Evolutionary conservation across 371 early-diverging fungal genomes (phyloP).

Genomic region (Phascolomyces articulosus): DNA sequence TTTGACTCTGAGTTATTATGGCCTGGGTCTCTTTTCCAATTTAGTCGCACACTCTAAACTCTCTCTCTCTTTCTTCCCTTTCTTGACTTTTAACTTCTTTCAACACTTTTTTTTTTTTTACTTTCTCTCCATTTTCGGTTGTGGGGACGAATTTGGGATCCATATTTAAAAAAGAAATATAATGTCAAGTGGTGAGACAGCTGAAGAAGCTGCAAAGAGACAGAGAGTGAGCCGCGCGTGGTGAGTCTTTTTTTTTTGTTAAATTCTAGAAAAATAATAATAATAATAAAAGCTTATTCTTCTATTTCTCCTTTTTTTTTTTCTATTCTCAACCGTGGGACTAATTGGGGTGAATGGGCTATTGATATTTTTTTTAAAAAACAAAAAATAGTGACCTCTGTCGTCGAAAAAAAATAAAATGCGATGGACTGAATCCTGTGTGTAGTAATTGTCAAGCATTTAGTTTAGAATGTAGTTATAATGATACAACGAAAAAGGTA

Average conservation of each 20-base stretch:
- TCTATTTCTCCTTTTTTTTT: not conserved
- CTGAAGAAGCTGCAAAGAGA: constrained; percentile 16
- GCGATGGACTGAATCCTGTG: constrained; percentile 59
- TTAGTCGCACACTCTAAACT: not conserved
- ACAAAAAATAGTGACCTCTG: constrained; percentile 49
- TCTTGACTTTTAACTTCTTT: not conserved
- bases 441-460: constrained; percentile 54
- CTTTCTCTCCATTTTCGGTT: not conserved
- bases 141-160: constrained; percentile 6
- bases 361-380: not conserved
- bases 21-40: not conserved
- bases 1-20: not conserved
- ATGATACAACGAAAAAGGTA: constrained; percentile 53
- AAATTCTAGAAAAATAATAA: too few species aligned
- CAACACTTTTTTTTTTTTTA: not conserved
- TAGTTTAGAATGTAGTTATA: constrained; percentile 43
- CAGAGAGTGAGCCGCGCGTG: constrained; percentile 30
- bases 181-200: constrained; percentile 5
- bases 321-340: constrained; percentile 3
- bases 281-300: not conserved
- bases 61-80: not conserved
- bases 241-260: constrained; percentile 11
- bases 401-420: constrained; percentile 71
- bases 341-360: too few species aligned
- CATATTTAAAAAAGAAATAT: not conserved